A percentile compares a stretch with the other conserved stretches of the same genome.
phyloP scores from a whole-genome alignment of 495 filamentous ascomycete species.

The Penicillium tannophilum region DNA sequence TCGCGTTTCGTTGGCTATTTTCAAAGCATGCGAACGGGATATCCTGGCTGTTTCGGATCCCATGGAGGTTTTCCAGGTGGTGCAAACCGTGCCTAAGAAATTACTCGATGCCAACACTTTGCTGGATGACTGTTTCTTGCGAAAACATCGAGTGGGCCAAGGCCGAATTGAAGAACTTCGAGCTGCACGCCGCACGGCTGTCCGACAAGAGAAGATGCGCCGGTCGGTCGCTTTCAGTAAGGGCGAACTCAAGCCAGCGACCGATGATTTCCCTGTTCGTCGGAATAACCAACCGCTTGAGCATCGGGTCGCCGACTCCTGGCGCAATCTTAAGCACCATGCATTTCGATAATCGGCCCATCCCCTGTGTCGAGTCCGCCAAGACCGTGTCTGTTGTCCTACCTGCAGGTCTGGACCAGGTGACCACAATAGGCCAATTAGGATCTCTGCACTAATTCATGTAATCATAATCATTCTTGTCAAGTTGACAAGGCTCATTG shows the following conservation, averaged over 20 bases:
- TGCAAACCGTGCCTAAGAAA: conserved; percentile 83
- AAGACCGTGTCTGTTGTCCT: conserved; percentile 5
- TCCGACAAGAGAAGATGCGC: conserved; percentile 48
- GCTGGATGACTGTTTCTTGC: conserved; percentile 77
- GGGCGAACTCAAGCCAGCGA: conserved; percentile 41
- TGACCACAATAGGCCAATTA: not conserved
- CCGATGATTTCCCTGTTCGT: conserved; percentile 38
- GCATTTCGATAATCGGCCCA: conserved; percentile 34
- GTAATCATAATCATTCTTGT: conserved; percentile 31
- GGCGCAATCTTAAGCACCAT: conserved; percentile 46
- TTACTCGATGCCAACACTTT: conserved; percentile 79
- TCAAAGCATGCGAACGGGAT: conserved; percentile 84
- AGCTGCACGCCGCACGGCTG: conserved; percentile 40
- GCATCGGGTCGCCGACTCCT: conserved; percentile 40
- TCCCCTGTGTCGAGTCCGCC: not conserved
- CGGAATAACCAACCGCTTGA: conserved; percentile 39
- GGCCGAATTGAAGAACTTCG: conserved; percentile 50
- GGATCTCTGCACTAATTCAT: conserved; percentile 23
- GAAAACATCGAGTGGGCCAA: conserved; percentile 82
- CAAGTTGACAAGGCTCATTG: conserved; percentile 9
- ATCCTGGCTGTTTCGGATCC: conserved; percentile 81
- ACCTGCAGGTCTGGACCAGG: conserved; percentile 1
- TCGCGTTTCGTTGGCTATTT: conserved; percentile 85
- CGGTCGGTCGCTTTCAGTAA: conserved; percentile 44
- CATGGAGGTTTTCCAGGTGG: conserved; percentile 95